Evolutionary conservation across 257 asterid species (phyloP), one percentile per base, ranked within the genome.

Genomic region (Gentiana dahurica): DNA sequence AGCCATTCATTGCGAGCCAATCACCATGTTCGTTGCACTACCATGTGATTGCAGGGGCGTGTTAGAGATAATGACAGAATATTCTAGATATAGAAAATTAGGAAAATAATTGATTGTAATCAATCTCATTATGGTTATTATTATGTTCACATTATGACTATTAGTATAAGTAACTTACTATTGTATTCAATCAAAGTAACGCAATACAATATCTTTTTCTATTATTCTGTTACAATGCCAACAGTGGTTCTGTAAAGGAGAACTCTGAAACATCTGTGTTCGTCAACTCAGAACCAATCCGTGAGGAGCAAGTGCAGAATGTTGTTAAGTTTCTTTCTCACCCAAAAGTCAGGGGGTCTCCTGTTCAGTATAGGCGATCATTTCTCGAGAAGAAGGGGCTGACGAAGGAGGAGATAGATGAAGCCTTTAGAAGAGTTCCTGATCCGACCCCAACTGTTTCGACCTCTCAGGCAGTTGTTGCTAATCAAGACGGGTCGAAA

Each of bases 381-480:
- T 92, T 92, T 89, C 99, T 92, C 34, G 99, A 92, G 86, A 77
- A 82, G 73, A 92, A 92, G 76, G 99, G 99, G 47, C 97, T 92
- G 69, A 85, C 99, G 2, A 92, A 81, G 76, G 99, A 88, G 83
- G 99, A 92, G 82, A 92, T 92, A 15, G 97, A 88, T 64, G 99
- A 92, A 74, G 95, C 99, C 66, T 92, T 92, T 68, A 88, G 86
- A 48, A 94, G 87, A 55, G 95, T 92, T 77, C 99, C 99, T 44
- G 99, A 92, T 79, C 77, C 83, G 55, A 50, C 79, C 65, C 84
- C 99, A 41, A 59, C 82, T 59, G 88, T 63, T 66, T 62, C 86
- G 49, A 53, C 88, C 34, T 47, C 87, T 3, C 90, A 71, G 53
- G 53, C 85, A 6, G 70, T 59, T 69, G 79, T 59, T 64, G 51